A percentile compares a stretch with the other conserved stretches of the same genome.
These are phyloP conservation scores for Flaveria ramosissima DNA, from an alignment of 129 eudicot genomes.

Conservation along the genomic window DNA sequence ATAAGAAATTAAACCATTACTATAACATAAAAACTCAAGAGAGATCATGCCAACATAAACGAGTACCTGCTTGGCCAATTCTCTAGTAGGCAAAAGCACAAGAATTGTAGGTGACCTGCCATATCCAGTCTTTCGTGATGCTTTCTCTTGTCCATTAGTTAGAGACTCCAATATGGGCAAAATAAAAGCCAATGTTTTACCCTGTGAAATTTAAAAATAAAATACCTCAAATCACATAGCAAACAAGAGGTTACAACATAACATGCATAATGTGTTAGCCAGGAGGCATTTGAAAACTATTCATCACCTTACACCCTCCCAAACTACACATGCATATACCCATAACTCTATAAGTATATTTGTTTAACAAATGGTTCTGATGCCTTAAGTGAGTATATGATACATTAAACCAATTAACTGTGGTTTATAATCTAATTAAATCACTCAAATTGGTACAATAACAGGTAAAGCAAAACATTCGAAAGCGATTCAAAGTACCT, in stretches of 20 bases:
- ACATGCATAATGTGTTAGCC: neutral
- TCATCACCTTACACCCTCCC: neutral
- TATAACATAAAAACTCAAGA: neutral
- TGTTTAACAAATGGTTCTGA: neutral
- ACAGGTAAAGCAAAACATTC: neutral
- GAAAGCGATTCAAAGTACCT: slow-evolving; percentile 44
- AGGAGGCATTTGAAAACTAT: too few species aligned
- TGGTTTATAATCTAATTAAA: neutral
- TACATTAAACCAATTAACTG: neutral
- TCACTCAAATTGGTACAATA: neutral
- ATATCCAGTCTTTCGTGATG: slow-evolving; percentile 67
- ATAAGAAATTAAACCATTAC: neutral
- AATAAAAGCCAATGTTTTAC: slow-evolving; percentile 90
- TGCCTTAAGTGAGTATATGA: neutral
- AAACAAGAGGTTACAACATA: neutral
- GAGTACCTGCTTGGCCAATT: slow-evolving; percentile 82
- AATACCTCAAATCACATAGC: neutral
- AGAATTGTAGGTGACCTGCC: slow-evolving; percentile 84
- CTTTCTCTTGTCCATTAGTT: slow-evolving; percentile 64
- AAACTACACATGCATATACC: slow-evolving; percentile 1
- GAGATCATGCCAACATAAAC: neutral
- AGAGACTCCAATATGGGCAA: slow-evolving; percentile 84
- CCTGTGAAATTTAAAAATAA: slow-evolving; percentile 39
- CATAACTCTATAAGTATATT: too few species aligned
- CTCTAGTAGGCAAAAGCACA: slow-evolving; percentile 91